phyloP scores from a whole-genome alignment of 2,329 filamentous ascomycete species.

The Claviceps fusiformis region DNA sequence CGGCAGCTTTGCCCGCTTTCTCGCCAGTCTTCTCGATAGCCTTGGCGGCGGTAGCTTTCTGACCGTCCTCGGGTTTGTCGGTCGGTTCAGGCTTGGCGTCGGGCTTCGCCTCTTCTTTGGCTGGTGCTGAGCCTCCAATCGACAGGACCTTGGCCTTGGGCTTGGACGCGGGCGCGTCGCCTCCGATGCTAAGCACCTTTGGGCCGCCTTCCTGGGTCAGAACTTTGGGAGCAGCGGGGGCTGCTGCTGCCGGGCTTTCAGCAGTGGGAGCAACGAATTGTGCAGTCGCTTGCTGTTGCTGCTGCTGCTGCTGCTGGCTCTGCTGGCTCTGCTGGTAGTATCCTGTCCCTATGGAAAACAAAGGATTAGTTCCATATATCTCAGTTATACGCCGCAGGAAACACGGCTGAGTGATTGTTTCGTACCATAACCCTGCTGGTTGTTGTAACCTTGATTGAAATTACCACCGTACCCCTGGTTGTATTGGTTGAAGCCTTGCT shows the following conservation, averaged over 20 bases:
- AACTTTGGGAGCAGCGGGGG: constrained; percentile 22
- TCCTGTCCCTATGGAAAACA: constrained; percentile 26
- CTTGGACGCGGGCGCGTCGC: constrained; percentile 39
- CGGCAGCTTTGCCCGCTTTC: constrained; percentile 26
- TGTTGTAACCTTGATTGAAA: constrained; percentile 35
- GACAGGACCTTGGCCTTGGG: constrained; percentile 35
- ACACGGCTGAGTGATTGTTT: constrained; percentile 1
- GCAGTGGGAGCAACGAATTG: neutral
- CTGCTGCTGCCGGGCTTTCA: constrained; percentile 20
- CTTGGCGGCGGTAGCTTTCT: constrained; percentile 77
- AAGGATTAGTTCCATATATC: neutral
- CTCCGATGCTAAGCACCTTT: constrained; percentile 59
- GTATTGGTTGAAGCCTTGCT: constrained; percentile 36
- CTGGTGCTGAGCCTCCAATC: constrained; percentile 22
- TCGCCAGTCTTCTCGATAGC: constrained; percentile 86
- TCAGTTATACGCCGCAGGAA: neutral
- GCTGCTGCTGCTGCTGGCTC: too few species aligned
- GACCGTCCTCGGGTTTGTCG: constrained; percentile 50
- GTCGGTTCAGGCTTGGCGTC: constrained; percentile 36
- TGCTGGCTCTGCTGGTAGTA: constrained; percentile 38
- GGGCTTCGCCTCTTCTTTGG: constrained; percentile 30
- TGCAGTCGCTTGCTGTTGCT: constrained; percentile 10
- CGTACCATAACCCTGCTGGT: constrained; percentile 26
- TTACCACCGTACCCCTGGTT: constrained; percentile 40
- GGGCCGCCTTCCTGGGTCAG: constrained; percentile 40